Base-by-base conservation (phyloP, 129 eudicot species). In the Dittrichia graveolens region DNA sequence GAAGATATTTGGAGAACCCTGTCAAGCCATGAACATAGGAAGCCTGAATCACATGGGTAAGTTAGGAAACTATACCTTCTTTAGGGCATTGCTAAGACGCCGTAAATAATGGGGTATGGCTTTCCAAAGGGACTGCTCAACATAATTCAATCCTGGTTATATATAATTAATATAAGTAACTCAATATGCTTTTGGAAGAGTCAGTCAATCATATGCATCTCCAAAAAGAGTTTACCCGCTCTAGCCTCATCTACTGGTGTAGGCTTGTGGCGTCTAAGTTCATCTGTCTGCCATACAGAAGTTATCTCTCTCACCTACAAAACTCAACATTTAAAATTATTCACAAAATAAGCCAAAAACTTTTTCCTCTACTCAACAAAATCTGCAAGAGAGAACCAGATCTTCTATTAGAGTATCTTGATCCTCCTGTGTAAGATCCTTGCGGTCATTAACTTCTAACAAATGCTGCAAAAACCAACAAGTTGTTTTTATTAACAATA, bases 241-340 rank as follows among this genome's bases (percentile, higher is more conserved):
- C 95, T 87, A 63, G 98, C 98, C 83, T 93, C 98, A 73, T 93
- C 98, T 61, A 93, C 89, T 45, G 98, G 98, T 61, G 98, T 93
- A 71, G 98, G 98, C 76, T 88, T 93, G 80, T 90, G 96, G 66
- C 98, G 89, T 64, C 98, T 85, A 31, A 93, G 92, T 79, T 93
- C 98, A 90, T 93, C 98, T 8, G 98, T 93, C 75, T 89, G 98
- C 98, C 98, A 93, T 82, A 93, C 85, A 43, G 98, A 90, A 24
- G 89, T 86, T 68, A 93, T 86, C 93, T 93, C 98, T 84, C 98
- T 85, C 69, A 93, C 96, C 98, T 93, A 68, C 64, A 85, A 75
- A 54, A 76, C 59, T 31, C 24, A 45, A 44, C 15, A 47, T 35
- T 78, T 52, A 75, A 54, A 13, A 62, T 42, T 55, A 77, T 64